Conservation (phyloP, 257 asterid species). For the Nicotiana sylvestris region DNA sequence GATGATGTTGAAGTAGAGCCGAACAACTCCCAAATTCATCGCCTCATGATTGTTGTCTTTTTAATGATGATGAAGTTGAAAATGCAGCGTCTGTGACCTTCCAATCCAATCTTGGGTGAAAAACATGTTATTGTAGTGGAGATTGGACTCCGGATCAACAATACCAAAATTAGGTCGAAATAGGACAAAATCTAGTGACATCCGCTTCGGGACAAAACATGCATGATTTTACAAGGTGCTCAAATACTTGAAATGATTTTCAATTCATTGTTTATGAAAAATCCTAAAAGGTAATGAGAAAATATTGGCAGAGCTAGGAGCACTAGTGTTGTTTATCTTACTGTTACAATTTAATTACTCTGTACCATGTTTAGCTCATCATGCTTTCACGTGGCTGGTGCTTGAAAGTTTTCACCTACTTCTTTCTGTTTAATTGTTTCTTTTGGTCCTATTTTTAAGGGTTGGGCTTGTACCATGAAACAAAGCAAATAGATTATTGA, state of each 20-base stretch:
- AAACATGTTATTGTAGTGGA: no score
- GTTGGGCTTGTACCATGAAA: no score
- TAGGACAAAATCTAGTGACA: no score
- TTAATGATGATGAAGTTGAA: slow-evolving; percentile 29
- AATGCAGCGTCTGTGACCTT: slow-evolving; percentile 59
- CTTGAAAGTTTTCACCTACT: neutral
- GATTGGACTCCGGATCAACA: no score
- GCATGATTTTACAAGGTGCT: neutral
- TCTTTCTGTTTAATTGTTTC: no score
- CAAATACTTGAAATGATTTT: neutral
- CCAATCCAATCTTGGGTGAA: neutral
- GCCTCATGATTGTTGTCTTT: slow-evolving; percentile 30
- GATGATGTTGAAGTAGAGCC: slow-evolving; percentile 55
- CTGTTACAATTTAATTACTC: neutral
- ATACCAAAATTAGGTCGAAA: no score
- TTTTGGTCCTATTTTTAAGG: no score
- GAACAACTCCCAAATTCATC: slow-evolving; percentile 49
- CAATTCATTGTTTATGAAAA: neutral
- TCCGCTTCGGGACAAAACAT: no score
- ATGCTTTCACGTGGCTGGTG: neutral
- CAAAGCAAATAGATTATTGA: no score
- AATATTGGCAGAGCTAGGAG: neutral
- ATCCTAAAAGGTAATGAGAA: neutral
- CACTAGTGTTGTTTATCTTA: neutral
- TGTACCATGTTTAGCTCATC: neutral